These are phyloP conservation scores for Tylopilus sp. DNA, from an alignment of 1,284 basidiomycete species.

Conservation along the genomic window DNA sequence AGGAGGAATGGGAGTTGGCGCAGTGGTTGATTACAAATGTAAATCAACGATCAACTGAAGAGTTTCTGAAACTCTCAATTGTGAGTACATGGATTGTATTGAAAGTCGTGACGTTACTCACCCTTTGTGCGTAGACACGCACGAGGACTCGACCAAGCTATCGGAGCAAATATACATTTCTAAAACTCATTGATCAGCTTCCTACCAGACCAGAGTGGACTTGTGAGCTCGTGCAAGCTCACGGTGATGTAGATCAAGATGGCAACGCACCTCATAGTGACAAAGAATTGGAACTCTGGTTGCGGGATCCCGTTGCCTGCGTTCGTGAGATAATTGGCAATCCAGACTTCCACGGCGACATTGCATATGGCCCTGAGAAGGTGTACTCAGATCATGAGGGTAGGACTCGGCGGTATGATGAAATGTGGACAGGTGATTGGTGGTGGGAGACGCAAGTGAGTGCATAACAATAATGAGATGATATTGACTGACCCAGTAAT, in stretches of 20 bases:
- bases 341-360: slow-evolving; percentile 33
- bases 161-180: too few species aligned
- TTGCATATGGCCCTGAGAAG: slow-evolving; percentile 39
- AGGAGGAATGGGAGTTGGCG: slow-evolving; percentile 9
- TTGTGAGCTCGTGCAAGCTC: neutral
- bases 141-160: too few species aligned
- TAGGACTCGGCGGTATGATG: neutral
- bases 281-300: slow-evolving; percentile 44
- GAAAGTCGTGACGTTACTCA: too few species aligned
- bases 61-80: slow-evolving; percentile 3
- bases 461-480: too few species aligned
- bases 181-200: neutral
- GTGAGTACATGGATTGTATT: neutral
- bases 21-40: neutral
- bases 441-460: neutral
- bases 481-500: too few species aligned
- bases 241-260: neutral
- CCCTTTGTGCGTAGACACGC: too few species aligned
- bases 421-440: neutral
- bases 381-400: neutral
- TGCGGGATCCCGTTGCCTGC: slow-evolving; percentile 43
- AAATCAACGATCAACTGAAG: neutral
- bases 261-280: too few species aligned
- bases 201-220: neutral
- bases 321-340: slow-evolving; percentile 47